phyloP scores from a whole-genome alignment of 108 stramenopile genomes.

The Chaetoceros muelleri region DNA sequence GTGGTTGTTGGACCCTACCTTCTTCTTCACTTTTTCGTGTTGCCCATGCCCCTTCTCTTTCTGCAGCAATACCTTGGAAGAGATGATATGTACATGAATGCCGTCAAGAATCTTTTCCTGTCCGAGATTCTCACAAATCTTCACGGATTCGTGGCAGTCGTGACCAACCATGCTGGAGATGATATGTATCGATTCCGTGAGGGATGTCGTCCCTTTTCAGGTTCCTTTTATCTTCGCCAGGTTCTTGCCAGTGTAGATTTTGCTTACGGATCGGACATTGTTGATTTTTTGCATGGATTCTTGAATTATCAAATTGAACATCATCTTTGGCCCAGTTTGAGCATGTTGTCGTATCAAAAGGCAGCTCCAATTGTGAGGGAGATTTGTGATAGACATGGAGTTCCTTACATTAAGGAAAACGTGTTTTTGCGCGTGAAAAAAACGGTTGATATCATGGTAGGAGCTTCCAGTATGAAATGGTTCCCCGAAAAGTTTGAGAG shows the following conservation, averaged over 20 bases:
- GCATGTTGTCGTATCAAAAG: conserved; percentile 80
- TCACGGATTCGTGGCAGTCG: conserved; percentile 78
- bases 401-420: conserved; percentile 82
- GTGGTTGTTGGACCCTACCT: conserved; percentile 63
- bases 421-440: conserved; percentile 70
- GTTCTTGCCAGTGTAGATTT: conserved; percentile 80
- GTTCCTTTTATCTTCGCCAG: conserved; percentile 83
- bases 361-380: conserved; percentile 63
- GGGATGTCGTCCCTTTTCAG: conserved; percentile 69
- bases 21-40: conserved; percentile 59
- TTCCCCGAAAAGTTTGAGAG: conserved; percentile 72
- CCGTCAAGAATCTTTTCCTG: conserved; percentile 66
- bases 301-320: conserved; percentile 92
- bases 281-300: conserved; percentile 82
- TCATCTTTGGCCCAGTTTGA: conserved; percentile 80
- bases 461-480: conserved; percentile 64
- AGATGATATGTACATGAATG: conserved; percentile 40
- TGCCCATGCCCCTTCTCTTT: conserved; percentile 44
- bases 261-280: conserved; percentile 53
- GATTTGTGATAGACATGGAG: conserved; percentile 70
- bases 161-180: conserved; percentile 84
- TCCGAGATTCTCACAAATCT: conserved; percentile 79
- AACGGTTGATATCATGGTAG: conserved; percentile 82
- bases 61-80: conserved; percentile 35
- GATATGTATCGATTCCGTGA: conserved; percentile 88